These are phyloP conservation scores for Termitomyces eurrhizus DNA, from an alignment of 768 basidiomycete species.

Conservation along the genomic window DNA sequence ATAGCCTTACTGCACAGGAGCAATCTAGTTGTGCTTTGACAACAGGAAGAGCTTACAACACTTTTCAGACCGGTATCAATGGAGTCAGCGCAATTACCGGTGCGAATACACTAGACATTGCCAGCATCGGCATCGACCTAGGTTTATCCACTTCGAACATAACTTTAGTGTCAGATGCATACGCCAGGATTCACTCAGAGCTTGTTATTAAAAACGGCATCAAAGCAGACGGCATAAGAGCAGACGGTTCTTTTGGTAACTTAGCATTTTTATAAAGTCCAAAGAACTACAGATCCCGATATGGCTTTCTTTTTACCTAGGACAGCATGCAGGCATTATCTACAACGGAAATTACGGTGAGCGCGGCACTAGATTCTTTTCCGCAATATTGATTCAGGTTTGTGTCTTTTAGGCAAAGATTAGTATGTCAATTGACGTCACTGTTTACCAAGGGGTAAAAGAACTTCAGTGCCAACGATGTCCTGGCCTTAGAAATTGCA, in stretches of 20 bases:
- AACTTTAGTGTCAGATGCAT: constrained; percentile 46
- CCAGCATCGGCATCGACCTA: constrained; percentile 56
- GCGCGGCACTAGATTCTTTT: not conserved
- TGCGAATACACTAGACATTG: constrained; percentile 64
- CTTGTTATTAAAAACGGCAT: constrained; percentile 43
- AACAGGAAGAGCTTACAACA: constrained; percentile 44
- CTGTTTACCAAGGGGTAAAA: not conserved
- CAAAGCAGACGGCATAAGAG: constrained; percentile 57
- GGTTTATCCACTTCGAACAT: constrained; percentile 38
- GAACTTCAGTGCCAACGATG: constrained; percentile 48
- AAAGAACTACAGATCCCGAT: not conserved
- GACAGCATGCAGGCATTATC: constrained; percentile 59
- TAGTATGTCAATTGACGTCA: constrained; percentile 26
- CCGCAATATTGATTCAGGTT: not conserved
- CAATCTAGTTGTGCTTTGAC: constrained; percentile 45
- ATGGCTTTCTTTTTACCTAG: constrained; percentile 17
- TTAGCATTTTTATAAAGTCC: not conserved
- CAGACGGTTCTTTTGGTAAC: constrained; percentile 47
- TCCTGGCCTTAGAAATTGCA: constrained; percentile 58
- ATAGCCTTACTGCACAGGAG: constrained; percentile 39
- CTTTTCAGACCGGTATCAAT: constrained; percentile 22
- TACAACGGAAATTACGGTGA: constrained; percentile 72
- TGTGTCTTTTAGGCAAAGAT: constrained; percentile 32
- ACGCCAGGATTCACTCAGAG: constrained; percentile 46
- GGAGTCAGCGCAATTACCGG: constrained; percentile 52